Conservation (phyloP, 2,329 filamentous ascomycete species). For the Cladosporium sp. region DNA sequence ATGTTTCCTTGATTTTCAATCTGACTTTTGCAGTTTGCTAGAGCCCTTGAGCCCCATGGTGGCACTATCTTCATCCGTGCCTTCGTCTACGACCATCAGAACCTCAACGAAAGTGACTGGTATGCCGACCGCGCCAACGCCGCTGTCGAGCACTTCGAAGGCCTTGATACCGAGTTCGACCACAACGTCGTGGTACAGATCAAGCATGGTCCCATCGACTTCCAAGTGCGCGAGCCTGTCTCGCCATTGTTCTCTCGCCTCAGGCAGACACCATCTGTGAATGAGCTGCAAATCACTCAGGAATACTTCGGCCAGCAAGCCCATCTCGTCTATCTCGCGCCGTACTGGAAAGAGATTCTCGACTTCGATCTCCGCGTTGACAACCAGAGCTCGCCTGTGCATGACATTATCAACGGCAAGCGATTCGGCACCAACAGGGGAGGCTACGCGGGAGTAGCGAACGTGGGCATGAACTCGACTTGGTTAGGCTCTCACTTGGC, state of each 20-base stretch:
- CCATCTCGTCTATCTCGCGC: slow-evolving; percentile 64
- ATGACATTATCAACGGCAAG: slow-evolving; percentile 58
- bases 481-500: slow-evolving; percentile 68
- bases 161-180: slow-evolving; percentile 62
- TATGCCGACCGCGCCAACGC: slow-evolving; percentile 66
- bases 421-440: slow-evolving; percentile 55
- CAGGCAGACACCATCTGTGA: slow-evolving; percentile 46
- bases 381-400: slow-evolving; percentile 50
- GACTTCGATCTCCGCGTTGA: slow-evolving; percentile 65
- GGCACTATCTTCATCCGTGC: slow-evolving; percentile 67
- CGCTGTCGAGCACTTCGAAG: slow-evolving; percentile 62
- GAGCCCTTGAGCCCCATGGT: slow-evolving; percentile 52
- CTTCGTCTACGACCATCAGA: slow-evolving; percentile 62
- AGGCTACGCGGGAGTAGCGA: slow-evolving; percentile 64
- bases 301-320: slow-evolving; percentile 69
- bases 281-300: slow-evolving; percentile 64
- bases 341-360: slow-evolving; percentile 64
- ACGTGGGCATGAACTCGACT: slow-evolving; percentile 61
- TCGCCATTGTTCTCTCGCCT: slow-evolving; percentile 60
- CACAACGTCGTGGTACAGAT: slow-evolving; percentile 70
- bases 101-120: slow-evolving; percentile 57
- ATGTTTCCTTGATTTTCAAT: slow-evolving; percentile 36
- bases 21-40: slow-evolving; percentile 62
- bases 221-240: slow-evolving; percentile 65
- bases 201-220: slow-evolving; percentile 72